Conservation (phyloP, 2,329 filamentous ascomycete genomes). For the Pseudocercospora cruenta region DNA sequence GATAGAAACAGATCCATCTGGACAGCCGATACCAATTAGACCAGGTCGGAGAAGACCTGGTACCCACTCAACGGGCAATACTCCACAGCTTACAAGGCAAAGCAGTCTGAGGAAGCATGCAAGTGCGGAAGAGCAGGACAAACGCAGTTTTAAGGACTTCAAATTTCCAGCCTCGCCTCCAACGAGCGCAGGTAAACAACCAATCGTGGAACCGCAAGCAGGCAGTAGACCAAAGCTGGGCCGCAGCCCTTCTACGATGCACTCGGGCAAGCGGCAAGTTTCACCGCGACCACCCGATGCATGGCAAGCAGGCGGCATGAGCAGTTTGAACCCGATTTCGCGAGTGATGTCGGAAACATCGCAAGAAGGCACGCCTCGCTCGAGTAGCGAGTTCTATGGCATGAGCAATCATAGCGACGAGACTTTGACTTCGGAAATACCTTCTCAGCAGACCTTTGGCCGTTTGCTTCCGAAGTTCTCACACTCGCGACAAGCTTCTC, state of each 20-base stretch:
- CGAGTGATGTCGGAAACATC: constrained; percentile 78
- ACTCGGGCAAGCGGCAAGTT: constrained; percentile 39
- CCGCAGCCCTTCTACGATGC: constrained; percentile 37
- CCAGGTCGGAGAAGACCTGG: constrained; percentile 34
- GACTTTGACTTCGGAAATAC: constrained; percentile 78
- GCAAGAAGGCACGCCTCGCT: constrained; percentile 76
- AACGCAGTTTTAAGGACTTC: constrained; percentile 30
- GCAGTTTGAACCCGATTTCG: constrained; percentile 62
- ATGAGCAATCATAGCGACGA: constrained; percentile 94
- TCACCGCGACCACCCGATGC: constrained; percentile 42
- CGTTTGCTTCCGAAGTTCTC: constrained; percentile 56
- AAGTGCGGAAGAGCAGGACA: constrained; percentile 19
- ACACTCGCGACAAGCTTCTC: constrained; percentile 49
- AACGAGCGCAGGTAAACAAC: constrained; percentile 31
- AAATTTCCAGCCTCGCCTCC: constrained; percentile 32
- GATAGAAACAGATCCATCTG: constrained; percentile 10
- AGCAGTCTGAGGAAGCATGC: constrained; percentile 22
- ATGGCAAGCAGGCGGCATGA: constrained; percentile 42
- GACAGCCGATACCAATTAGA: constrained; percentile 25
- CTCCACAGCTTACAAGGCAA: constrained; percentile 32
- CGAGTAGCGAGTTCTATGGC: constrained; percentile 93
- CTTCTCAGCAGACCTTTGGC: constrained; percentile 59
- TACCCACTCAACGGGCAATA: constrained; percentile 36
- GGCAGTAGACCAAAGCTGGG: constrained; percentile 31
- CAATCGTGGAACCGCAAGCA: constrained; percentile 10